Percentiles rank a stretch among this genome's conserved stretches.
These are phyloP conservation scores for Trichomonascaceae sp. DNA, from an alignment of 1,139 yeast genomes.

Conservation along the genomic window DNA sequence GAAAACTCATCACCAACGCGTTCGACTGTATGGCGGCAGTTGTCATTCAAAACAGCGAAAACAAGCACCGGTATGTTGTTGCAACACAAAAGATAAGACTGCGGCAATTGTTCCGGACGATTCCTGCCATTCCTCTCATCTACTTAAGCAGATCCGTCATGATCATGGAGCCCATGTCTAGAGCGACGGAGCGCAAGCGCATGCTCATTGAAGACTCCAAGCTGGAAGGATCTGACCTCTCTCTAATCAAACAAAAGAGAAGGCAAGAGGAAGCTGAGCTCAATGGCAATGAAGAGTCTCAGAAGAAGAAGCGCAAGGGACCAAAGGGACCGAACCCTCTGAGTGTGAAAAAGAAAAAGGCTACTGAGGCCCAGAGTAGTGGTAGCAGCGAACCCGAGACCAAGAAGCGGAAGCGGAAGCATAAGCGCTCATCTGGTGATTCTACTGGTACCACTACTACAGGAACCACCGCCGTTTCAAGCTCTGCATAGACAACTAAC, in stretches of 20 bases:
- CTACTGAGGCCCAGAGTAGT: neutral
- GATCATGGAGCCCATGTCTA: conserved; percentile 89
- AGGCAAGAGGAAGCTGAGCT: conserved; percentile 20
- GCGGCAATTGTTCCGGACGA: conserved; percentile 50
- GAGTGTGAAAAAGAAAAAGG: conserved; percentile 52
- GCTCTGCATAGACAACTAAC: neutral
- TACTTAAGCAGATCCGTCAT: conserved; percentile 84
- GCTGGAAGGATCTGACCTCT: conserved; percentile 50
- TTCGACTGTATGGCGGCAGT: conserved; percentile 65
- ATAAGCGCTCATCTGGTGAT: conserved; percentile 5
- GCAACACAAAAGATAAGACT: conserved; percentile 69
- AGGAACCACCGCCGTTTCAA: neutral
- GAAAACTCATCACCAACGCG: too few species aligned
- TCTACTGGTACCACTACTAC: neutral
- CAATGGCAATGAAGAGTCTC: conserved; percentile 15
- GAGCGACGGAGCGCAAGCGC: conserved; percentile 49
- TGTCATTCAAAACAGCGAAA: conserved; percentile 56
- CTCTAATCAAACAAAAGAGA: conserved; percentile 14
- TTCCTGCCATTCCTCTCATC: conserved; percentile 84
- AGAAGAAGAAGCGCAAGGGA: conserved; percentile 44
- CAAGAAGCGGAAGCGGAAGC: conserved; percentile 6
- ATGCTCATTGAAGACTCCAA: conserved; percentile 47
- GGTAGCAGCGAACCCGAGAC: neutral
- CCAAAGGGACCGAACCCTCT: conserved; percentile 74
- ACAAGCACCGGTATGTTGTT: conserved; percentile 81